Conservation (phyloP, 1,284 basidiomycete genomes). For the Puccinia horiana region DNA sequence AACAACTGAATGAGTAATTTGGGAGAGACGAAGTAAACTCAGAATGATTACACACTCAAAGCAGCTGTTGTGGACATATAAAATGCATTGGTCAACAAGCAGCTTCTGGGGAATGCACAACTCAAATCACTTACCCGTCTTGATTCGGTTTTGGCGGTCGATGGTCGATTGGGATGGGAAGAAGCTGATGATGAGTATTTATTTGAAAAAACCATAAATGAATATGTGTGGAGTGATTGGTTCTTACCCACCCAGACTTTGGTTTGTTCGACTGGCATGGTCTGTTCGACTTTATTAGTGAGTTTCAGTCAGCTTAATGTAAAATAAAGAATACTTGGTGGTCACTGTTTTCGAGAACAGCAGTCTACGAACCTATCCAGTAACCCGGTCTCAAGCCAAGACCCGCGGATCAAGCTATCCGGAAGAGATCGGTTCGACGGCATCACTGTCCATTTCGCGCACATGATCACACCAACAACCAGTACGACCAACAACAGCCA, state of each 20-base stretch:
- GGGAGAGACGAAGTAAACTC: not conserved
- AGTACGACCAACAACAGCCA: not conserved
- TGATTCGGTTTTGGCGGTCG: not conserved
- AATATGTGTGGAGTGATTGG: too few relatives aligned
- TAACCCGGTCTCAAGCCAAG: too few relatives aligned
- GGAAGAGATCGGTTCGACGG: not conserved
- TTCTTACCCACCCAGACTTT: conserved; percentile 18
- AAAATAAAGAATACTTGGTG: not conserved
- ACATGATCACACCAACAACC: not conserved
- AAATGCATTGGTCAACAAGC: not conserved
- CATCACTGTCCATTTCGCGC: not conserved
- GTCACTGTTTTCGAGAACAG: too few relatives aligned
- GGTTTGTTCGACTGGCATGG: not conserved
- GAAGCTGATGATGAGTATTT: not conserved
- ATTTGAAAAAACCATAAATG: too few relatives aligned
- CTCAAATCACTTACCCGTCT: not conserved
- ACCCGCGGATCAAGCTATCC: not conserved
- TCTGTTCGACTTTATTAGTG: not conserved
- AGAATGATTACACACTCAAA: not conserved
- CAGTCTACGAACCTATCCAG: too few relatives aligned
- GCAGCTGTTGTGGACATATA: not conserved
- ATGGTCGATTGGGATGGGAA: not conserved
- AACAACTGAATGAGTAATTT: not conserved
- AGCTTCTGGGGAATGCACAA: not conserved
- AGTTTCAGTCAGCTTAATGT: not conserved